Evolutionary conservation across 2,329 filamentous ascomycete species (phyloP).

Genomic region (Penicillium paneum): DNA sequence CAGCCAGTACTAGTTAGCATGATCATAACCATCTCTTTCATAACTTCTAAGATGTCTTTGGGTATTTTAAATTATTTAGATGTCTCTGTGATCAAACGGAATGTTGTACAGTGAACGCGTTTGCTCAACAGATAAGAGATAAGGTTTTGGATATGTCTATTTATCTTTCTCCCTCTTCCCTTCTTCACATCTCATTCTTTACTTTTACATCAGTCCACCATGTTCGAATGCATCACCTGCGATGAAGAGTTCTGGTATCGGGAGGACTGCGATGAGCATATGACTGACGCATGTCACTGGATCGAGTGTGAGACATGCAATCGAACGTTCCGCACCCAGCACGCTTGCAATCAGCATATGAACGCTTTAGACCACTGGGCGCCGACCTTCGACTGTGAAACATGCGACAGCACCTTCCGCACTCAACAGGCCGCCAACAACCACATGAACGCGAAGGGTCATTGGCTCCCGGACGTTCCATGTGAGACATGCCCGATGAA

Average conservation of each 20-base stretch:
- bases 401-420: conserved; percentile 16
- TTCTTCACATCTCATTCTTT: too few species aligned
- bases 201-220: background rate
- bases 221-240: background rate
- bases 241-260: background rate
- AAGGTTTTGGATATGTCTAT: too few species aligned
- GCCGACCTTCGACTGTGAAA: conserved; percentile 18
- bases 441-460: conserved; percentile 21
- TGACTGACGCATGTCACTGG: background rate
- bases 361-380: background rate
- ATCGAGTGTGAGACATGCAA: background rate
- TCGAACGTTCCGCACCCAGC: background rate
- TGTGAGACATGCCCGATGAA: background rate
- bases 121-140: too few species aligned
- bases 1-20: too few species aligned
- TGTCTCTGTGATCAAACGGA: too few species aligned
- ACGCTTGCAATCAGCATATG: background rate
- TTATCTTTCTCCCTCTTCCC: too few species aligned
- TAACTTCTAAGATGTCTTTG: too few species aligned
- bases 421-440: conserved; percentile 13
- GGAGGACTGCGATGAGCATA: background rate
- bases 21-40: too few species aligned
- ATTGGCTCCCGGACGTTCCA: background rate
- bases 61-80: too few species aligned
- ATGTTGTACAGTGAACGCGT: too few species aligned